Conservation (phyloP, 148 eudicot species). For the Fagopyrum esculentum region DNA sequence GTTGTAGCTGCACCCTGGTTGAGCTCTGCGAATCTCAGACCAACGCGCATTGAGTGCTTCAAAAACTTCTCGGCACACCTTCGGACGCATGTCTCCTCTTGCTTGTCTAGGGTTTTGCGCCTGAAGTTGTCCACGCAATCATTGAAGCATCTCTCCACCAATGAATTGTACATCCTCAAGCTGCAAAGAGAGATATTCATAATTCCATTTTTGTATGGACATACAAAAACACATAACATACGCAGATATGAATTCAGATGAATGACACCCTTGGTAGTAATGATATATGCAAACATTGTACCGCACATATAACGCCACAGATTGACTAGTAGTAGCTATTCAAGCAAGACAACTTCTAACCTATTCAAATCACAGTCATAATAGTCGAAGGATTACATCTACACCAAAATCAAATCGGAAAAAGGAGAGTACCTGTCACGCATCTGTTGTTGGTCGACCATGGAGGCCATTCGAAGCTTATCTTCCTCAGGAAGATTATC, state of each 20-base stretch:
- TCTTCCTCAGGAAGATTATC: slow-evolving; percentile 69
- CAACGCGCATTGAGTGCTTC: slow-evolving; percentile 47
- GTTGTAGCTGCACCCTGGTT: slow-evolving; percentile 40
- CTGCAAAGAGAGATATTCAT: slow-evolving; percentile 16
- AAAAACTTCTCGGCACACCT: slow-evolving; percentile 39
- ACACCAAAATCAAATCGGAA: background rate
- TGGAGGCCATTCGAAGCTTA: slow-evolving; percentile 55
- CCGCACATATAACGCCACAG: too few species aligned
- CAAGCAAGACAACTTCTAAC: too few species aligned
- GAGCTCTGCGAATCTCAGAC: slow-evolving; percentile 40
- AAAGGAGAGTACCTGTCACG: background rate
- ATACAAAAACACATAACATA: background rate
- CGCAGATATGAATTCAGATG: background rate
- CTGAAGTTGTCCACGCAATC: slow-evolving; percentile 37
- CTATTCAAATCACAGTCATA: background rate
- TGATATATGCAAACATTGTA: too few species aligned
- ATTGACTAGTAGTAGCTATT: too few species aligned
- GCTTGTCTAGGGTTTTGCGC: slow-evolving; percentile 39
- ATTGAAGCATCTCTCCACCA: slow-evolving; percentile 42
- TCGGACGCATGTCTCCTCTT: slow-evolving; percentile 37
- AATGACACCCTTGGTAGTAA: background rate
- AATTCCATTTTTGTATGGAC: background rate
- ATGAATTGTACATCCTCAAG: slow-evolving; percentile 38
- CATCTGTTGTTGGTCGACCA: slow-evolving; percentile 49
- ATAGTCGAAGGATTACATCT: background rate